Evolutionary conservation across 345 rosid species (phyloP), one percentile per base, ranked within the genome.

Genomic region (Eutrema yunnanense): DNA sequence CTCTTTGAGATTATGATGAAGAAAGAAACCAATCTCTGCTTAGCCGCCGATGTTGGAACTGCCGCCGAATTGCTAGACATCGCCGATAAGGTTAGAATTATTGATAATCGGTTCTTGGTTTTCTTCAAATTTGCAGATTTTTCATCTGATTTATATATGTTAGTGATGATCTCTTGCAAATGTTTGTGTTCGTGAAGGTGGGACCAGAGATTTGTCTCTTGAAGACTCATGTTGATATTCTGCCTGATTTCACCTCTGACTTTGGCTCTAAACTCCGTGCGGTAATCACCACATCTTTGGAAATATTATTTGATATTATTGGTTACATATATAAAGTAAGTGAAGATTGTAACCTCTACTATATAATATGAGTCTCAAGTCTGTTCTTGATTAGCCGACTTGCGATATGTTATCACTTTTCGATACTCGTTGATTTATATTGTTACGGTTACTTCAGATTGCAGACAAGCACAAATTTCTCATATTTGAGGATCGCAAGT

Each of bases 201-300:
- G 98, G 98, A 81, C 90, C 91, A 6, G 98, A 91, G 82, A 94
- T 94, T 51, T 95, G 99, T 73, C 43, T 95, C 69, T 72, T 92
- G 87, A 95, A 95, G 81, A 92, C 99, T 30, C 99, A 95, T 76
- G 97, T 95, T 41, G 99, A 95, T 76, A 95, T 95, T 78, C 66
- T 95, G 22, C 94, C 97, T 40, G 99, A 95, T 85, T 95, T 90
- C 83, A 90, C 96, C 48, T 82, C 90, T 5, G 97, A 90, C 57
- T 95, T 95, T 58, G 99, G 98, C 65, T 81, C 96, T 14, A 92
- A 87, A 54, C 90, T 95, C 47, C 92, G 96, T 8, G 76, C 79
- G 82, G 99, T 92, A 90, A 64, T 29, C 5, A 32, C 33, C 29
- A 34, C 49, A 34, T 34, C 10, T 63, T 8, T 14, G 6, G 6